These are phyloP conservation scores for Yamadazyma takamatsuzukensis DNA, from an alignment of 805 yeast genomes.

Conservation along the genomic window DNA sequence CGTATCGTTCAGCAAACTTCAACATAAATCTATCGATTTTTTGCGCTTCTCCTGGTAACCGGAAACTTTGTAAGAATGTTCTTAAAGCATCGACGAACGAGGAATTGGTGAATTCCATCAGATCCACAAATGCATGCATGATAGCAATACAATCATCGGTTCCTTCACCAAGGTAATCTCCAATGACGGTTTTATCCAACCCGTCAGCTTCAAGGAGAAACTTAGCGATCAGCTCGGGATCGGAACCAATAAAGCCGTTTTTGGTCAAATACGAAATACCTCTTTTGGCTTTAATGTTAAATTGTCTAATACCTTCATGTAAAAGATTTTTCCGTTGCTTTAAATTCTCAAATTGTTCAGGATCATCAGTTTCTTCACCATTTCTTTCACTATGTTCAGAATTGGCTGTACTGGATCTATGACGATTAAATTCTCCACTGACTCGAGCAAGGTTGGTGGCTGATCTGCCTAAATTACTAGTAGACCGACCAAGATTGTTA, in stretches of 20 bases:
- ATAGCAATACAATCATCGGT: constrained; percentile 70
- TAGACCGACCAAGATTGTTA: no score
- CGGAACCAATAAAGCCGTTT: constrained; percentile 58
- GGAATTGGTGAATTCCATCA: constrained; percentile 67
- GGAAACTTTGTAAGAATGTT: constrained; percentile 75
- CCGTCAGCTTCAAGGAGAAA: constrained; percentile 72
- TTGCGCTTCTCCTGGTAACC: constrained; percentile 98
- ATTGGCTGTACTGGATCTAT: constrained; percentile 3
- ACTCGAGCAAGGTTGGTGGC: constrained; percentile 23
- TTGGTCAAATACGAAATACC: constrained; percentile 66
- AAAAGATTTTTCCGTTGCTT: constrained; percentile 82
- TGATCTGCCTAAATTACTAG: constrained; percentile 18
- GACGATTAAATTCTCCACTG: constrained; percentile 1
- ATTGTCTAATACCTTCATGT: constrained; percentile 70
- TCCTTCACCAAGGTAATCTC: constrained; percentile 92
- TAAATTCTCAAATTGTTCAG: constrained; percentile 77
- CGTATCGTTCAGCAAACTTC: constrained; percentile 91
- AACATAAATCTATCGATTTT: constrained; percentile 95
- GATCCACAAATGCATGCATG: constrained; percentile 92
- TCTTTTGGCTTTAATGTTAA: constrained; percentile 80
- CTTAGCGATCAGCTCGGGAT: constrained; percentile 67
- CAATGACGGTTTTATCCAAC: constrained; percentile 77
- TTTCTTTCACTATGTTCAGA: constrained; percentile 13
- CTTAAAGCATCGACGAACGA: constrained; percentile 86
- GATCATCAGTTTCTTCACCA: constrained; percentile 56